Evolutionary conservation across 352 stramenopile genomes (phyloP).

Genomic region (Phytopythium mirpurense): DNA sequence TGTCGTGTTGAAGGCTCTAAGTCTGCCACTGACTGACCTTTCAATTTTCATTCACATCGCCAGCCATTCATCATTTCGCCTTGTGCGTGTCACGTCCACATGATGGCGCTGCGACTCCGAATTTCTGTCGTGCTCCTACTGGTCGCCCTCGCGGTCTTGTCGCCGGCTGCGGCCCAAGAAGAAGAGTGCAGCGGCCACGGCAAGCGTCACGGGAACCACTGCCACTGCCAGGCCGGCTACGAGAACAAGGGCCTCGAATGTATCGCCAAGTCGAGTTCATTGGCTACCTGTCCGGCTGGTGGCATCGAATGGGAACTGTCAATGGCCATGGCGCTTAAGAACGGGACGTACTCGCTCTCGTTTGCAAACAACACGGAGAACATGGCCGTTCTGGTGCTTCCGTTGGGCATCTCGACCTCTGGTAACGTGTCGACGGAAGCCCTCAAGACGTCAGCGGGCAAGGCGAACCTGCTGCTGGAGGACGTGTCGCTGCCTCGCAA

Average conservation of each 20-base stretch:
- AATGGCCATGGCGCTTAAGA: constrained; percentile 34
- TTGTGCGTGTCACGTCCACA: neutral
- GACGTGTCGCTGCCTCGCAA: constrained; percentile 38
- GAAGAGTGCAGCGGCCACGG: constrained; percentile 43
- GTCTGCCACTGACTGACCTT: no score
- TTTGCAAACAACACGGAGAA: constrained; percentile 37
- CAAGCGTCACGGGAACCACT: constrained; percentile 37
- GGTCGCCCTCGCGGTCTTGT: constrained; percentile 9
- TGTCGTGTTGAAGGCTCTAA: no score
- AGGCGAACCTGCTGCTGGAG: constrained; percentile 19
- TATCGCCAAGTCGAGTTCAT: constrained; percentile 15
- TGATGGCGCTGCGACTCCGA: neutral
- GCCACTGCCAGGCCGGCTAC: constrained; percentile 36
- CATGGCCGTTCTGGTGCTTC: constrained; percentile 38
- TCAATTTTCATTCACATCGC: no score
- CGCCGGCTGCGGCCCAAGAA: constrained; percentile 11
- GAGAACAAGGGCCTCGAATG: constrained; percentile 33
- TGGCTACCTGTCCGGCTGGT: constrained; percentile 21
- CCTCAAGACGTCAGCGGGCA: constrained; percentile 19
- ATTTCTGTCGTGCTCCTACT: constrained; percentile 11
- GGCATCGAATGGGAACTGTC: constrained; percentile 39
- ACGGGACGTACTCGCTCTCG: constrained; percentile 34
- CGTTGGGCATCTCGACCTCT: constrained; percentile 16
- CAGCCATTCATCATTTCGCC: neutral
- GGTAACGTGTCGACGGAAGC: constrained; percentile 15